Percentiles rank a stretch among this genome's conserved stretches.
Evolutionary conservation across 106 monocot species (phyloP).

Genomic region (Phalaenopsis equestris): DNA sequence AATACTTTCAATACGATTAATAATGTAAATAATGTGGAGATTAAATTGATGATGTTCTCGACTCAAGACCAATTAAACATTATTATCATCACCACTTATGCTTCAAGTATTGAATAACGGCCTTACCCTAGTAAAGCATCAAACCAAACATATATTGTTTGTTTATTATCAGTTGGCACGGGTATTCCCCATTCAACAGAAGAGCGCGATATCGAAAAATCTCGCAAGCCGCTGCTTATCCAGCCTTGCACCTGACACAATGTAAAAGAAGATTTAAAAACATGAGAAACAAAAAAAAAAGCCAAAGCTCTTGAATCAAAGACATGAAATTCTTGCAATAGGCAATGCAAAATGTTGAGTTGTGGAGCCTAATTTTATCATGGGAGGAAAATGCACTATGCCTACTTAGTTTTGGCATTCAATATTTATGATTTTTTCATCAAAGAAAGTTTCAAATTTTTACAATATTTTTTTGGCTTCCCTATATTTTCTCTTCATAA

Average conservation of each 20-base stretch:
- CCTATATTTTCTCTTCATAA: no score
- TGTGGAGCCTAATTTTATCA: no score
- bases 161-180: slow-evolving; percentile 78
- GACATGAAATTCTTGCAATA: background rate
- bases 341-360: background rate
- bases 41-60: background rate
- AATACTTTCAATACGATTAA: background rate
- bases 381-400: no score
- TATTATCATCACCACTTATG: background rate
- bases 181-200: slow-evolving; percentile 99
- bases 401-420: no score
- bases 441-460: no score
- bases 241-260: slow-evolving; percentile 80
- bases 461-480: no score
- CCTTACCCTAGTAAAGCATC: slow-evolving; percentile 94
- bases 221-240: slow-evolving; percentile 83
- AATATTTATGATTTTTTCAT: no score
- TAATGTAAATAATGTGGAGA: background rate
- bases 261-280: background rate
- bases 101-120: slow-evolving; percentile 9
- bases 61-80: background rate
- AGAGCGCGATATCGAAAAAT: slow-evolving; percentile 93
- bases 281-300: background rate
- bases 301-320: background rate
- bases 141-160: slow-evolving; percentile 99